A percentile compares a stretch with the other conserved stretches of the same genome.
Evolutionary conservation across 2,329 filamentous ascomycete genomes (phyloP).

Genomic region (Graphilbum fragrans): DNA sequence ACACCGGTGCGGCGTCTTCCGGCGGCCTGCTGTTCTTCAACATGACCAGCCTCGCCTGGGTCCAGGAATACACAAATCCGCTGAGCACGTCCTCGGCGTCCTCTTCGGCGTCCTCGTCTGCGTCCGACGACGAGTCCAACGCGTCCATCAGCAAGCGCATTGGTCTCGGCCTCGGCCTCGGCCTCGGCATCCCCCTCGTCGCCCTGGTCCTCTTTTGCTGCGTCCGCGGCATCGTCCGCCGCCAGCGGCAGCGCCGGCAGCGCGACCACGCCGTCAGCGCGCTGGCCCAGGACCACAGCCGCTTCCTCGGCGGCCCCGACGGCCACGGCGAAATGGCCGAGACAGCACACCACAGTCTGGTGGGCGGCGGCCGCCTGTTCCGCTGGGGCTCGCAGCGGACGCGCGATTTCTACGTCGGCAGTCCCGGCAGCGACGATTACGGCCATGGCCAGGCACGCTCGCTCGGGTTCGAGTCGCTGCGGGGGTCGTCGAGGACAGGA

Average conservation of each 20-base stretch:
- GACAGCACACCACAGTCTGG: slow-evolving; percentile 20
- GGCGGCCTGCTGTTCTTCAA: slow-evolving; percentile 36
- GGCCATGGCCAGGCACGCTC: slow-evolving; percentile 16
- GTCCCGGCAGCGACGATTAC: neutral
- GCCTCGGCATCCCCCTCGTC: slow-evolving; percentile 45
- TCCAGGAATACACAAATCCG: slow-evolving; percentile 34
- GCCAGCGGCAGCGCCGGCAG: slow-evolving; percentile 24
- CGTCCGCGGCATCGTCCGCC: slow-evolving; percentile 35
- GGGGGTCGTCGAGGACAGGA: slow-evolving; percentile 12
- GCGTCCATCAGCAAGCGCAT: slow-evolving; percentile 15
- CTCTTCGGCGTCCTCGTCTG: neutral
- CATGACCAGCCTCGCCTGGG: slow-evolving; percentile 43
- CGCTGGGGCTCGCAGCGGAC: slow-evolving; percentile 15
- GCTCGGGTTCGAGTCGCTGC: slow-evolving; percentile 38
- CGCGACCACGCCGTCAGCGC: slow-evolving; percentile 34
- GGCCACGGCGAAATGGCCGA: slow-evolving; percentile 35
- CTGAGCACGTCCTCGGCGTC: slow-evolving; percentile 5
- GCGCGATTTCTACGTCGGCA: neutral
- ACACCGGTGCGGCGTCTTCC: neutral
- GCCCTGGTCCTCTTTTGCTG: slow-evolving; percentile 29
- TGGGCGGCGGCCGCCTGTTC: slow-evolving; percentile 13
- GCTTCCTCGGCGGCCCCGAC: slow-evolving; percentile 28
- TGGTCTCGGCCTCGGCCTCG: slow-evolving; percentile 53
- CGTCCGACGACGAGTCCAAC: slow-evolving; percentile 1
- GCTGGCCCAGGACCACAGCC: slow-evolving; percentile 35